These are phyloP conservation scores for Kwoniella mangroviensis DNA, from an alignment of 768 basidiomycete species.

Conservation along the genomic window DNA sequence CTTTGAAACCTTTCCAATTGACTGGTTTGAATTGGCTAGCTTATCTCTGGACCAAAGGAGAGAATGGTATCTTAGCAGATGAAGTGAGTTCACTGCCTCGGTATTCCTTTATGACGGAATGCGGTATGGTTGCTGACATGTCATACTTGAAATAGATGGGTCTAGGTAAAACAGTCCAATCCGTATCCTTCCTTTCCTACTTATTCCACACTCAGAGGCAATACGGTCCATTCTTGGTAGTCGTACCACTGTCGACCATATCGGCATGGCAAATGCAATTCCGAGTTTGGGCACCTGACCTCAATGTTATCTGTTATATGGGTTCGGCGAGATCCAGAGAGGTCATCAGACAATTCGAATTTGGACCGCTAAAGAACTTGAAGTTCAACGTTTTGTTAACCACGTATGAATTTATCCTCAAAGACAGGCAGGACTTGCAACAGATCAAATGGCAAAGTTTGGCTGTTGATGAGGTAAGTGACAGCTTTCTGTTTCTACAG, in stretches of 20 bases:
- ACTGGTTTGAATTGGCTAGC: constrained; percentile 99
- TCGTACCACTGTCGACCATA: constrained; percentile 96
- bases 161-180: constrained; percentile 96
- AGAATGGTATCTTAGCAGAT: constrained; percentile 96
- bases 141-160: constrained; percentile 70
- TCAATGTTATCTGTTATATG: constrained; percentile 96
- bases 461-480: constrained; percentile 87
- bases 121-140: background rate
- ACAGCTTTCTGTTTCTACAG: constrained; percentile 10
- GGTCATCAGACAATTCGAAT: constrained; percentile 90
- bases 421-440: constrained; percentile 83
- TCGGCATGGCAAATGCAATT: constrained; percentile 98
- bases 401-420: constrained; percentile 92
- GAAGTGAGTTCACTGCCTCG: constrained; percentile 61
- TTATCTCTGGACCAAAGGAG: constrained; percentile 90
- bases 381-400: constrained; percentile 97
- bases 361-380: constrained; percentile 81
- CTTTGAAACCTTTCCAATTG: constrained; percentile 96
- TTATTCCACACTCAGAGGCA: constrained; percentile 90
- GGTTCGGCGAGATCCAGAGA: constrained; percentile 85
- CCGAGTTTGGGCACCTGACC: constrained; percentile 88
- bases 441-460: constrained; percentile 97
- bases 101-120: background rate
- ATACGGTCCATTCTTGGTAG: constrained; percentile 95
- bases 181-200: constrained; percentile 90